These are phyloP conservation scores for Benincasa hispida DNA, from an alignment of 306 rosid genomes.

Conservation along the genomic window DNA sequence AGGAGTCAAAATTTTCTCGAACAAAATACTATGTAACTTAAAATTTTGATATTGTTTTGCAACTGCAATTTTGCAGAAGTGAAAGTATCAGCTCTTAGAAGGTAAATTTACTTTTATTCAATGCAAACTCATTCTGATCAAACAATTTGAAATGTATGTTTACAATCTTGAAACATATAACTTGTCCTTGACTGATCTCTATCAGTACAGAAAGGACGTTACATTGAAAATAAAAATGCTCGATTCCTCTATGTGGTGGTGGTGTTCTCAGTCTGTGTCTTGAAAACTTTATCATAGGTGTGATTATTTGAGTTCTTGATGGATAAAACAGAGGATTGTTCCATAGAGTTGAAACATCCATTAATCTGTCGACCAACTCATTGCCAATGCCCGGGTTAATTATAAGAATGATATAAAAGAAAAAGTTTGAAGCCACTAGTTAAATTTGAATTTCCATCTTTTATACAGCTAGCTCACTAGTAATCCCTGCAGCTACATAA, in stretches of 20 bases:
- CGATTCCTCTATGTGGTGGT: neutral
- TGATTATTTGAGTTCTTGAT: neutral
- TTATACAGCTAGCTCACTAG: constrained; percentile 2
- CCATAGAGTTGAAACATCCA: neutral
- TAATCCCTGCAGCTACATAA: constrained; percentile 16
- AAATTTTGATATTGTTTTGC: neutral
- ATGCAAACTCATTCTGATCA: neutral
- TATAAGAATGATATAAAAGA: neutral
- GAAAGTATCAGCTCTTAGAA: neutral
- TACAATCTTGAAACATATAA: constrained; percentile 1
- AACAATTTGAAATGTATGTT: neutral
- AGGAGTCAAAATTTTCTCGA: neutral
- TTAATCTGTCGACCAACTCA: neutral
- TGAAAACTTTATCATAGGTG: neutral
- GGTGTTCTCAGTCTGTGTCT: neutral
- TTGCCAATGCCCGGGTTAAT: neutral
- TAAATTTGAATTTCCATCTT: neutral
- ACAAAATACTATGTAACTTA: neutral
- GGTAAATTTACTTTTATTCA: neutral
- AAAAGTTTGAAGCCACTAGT: neutral
- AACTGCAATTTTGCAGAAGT: neutral
- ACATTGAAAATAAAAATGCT: neutral
- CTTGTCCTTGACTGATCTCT: neutral
- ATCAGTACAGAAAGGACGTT: neutral
- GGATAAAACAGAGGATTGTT: neutral